These are phyloP conservation scores for Neofusicoccum kwambonambiense DNA, from an alignment of 2,329 filamentous ascomycete genomes.

Conservation along the genomic window DNA sequence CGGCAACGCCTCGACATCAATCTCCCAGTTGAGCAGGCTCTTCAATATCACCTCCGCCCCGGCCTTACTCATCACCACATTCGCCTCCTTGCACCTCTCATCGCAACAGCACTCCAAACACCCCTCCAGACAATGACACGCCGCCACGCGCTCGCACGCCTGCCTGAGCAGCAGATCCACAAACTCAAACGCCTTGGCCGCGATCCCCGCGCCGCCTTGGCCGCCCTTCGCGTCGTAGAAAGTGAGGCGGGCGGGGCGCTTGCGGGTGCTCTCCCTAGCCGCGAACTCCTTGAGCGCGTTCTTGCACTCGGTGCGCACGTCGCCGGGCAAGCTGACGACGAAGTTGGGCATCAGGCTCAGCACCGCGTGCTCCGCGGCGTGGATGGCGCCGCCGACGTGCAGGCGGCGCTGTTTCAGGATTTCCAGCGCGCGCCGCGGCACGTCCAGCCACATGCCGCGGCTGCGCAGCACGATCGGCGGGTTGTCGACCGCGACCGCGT, in stretches of 20 bases:
- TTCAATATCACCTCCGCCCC: slow-evolving; percentile 80
- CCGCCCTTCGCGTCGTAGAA: slow-evolving; percentile 97
- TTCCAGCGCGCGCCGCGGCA: slow-evolving; percentile 74
- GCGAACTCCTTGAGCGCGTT: slow-evolving; percentile 83
- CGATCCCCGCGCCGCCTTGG: slow-evolving; percentile 77
- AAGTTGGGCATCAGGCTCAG: slow-evolving; percentile 86
- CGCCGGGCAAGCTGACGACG: slow-evolving; percentile 83
- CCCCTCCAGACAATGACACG: slow-evolving; percentile 73
- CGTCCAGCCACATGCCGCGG: slow-evolving; percentile 94
- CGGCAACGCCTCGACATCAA: slow-evolving; percentile 80
- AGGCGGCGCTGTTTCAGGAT: slow-evolving; percentile 72
- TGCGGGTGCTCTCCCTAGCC: slow-evolving; percentile 65
- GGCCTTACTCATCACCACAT: slow-evolving; percentile 91
- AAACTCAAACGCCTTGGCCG: slow-evolving; percentile 91
- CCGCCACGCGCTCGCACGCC: slow-evolving; percentile 72
- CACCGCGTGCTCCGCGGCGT: slow-evolving; percentile 90
- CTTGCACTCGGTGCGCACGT: slow-evolving; percentile 95
- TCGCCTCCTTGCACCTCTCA: slow-evolving; percentile 79
- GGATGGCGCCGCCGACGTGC: slow-evolving; percentile 85
- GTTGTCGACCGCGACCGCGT: slow-evolving; percentile 90
- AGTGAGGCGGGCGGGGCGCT: slow-evolving; percentile 81
- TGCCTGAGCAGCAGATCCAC: slow-evolving; percentile 74
- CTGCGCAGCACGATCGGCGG: slow-evolving; percentile 81
- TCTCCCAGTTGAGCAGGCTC: slow-evolving; percentile 69
- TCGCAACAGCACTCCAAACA: slow-evolving; percentile 89